phyloP scores from a whole-genome alignment of 176 grass and related monocot genomes.

The Oryza longistaminata region DNA sequence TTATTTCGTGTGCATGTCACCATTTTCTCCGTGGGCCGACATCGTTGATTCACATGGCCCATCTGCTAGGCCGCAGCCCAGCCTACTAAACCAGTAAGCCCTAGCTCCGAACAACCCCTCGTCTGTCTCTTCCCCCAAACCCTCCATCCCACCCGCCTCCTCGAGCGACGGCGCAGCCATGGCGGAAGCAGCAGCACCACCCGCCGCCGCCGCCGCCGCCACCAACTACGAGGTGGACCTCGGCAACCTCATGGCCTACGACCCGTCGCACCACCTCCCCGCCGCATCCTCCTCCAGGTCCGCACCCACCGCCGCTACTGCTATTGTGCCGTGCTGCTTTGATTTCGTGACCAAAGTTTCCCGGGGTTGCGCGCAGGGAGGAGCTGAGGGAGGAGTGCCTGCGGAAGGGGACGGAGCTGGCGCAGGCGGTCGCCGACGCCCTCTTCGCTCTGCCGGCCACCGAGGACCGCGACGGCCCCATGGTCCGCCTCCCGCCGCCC shows the following conservation, averaged over 20 bases:
- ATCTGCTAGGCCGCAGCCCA: background rate
- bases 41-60: too few species aligned
- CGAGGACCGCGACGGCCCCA: conserved; percentile 68
- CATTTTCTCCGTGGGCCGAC: too few species aligned
- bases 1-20: too few species aligned
- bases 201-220: background rate
- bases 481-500: conserved; percentile 61
- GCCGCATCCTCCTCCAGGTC: conserved; percentile 50
- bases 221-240: conserved; percentile 67
- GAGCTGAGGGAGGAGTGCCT: conserved; percentile 65
- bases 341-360: conserved; percentile 5
- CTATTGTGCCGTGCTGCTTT: background rate
- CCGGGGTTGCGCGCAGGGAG: conserved; percentile 38
- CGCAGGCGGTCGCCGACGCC: conserved; percentile 71
- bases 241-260: conserved; percentile 71
- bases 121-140: background rate
- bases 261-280: conserved; percentile 62
- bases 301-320: background rate
- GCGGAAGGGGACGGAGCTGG: conserved; percentile 67
- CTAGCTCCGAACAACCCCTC: background rate
- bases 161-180: conserved; percentile 27
- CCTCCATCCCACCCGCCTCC: background rate
- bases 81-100: conserved; percentile 1
- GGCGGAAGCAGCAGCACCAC: conserved; percentile 18
- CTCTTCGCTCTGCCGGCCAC: conserved; percentile 70